phyloP scores from a whole-genome alignment of 805 yeast genomes.

The Metschnikowia chrysomelidarum region DNA sequence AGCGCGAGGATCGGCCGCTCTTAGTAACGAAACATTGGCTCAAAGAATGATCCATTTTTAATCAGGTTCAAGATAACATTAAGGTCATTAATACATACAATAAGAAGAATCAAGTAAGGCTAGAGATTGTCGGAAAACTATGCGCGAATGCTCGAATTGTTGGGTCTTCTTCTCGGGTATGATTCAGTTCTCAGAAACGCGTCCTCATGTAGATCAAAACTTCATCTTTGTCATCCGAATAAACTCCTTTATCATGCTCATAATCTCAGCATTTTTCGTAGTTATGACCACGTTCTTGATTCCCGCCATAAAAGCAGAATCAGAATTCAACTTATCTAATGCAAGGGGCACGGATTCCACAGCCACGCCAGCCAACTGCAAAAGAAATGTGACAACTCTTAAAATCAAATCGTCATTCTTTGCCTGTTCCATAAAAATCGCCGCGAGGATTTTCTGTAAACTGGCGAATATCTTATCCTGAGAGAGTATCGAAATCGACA shows the following conservation, averaged over 20 bases:
- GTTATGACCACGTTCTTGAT: slow-evolving; percentile 4
- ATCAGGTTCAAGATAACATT: background rate
- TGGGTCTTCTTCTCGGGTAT: too few species aligned
- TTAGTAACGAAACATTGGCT: slow-evolving; percentile 29
- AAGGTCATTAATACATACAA: background rate
- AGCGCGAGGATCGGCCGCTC: slow-evolving; percentile 19
- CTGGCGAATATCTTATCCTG: slow-evolving; percentile 15
- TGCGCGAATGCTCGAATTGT: too few species aligned
- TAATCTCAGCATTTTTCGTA: slow-evolving; percentile 7
- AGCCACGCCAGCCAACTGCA: slow-evolving; percentile 4
- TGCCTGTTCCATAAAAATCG: slow-evolving; percentile 26
- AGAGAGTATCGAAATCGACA: slow-evolving; percentile 25
- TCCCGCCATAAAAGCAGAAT: slow-evolving; percentile 5
- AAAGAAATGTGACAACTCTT: slow-evolving; percentile 23
- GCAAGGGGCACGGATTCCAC: background rate
- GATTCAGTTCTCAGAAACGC: background rate
- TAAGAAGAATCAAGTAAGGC: background rate
- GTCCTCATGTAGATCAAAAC: slow-evolving; percentile 1
- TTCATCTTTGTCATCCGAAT: slow-evolving; percentile 12
- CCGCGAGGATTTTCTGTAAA: slow-evolving; percentile 20
- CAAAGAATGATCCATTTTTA: slow-evolving; percentile 40
- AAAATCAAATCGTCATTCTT: slow-evolving; percentile 26
- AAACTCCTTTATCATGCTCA: slow-evolving; percentile 15
- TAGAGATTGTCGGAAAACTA: background rate
- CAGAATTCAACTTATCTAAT: background rate